Evolutionary conservation across 2,329 filamentous ascomycete species (phyloP), one percentile per base, ranked within the genome.

Genomic region (Nemania diffusa): DNA sequence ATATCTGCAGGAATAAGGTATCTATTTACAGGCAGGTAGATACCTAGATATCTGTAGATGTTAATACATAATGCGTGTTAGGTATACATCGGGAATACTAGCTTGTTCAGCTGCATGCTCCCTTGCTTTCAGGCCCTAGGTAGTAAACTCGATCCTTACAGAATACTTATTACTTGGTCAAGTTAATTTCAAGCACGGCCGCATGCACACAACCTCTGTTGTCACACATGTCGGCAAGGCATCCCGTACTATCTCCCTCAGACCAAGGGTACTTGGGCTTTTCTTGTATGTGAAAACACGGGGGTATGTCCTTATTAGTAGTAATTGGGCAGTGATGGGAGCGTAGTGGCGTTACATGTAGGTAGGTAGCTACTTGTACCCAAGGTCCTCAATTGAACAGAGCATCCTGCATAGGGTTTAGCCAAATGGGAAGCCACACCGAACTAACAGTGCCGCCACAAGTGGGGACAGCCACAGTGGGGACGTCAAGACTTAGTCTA

Each of bases 391-490:
- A n/a, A n/a, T n/a, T n/a, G n/a, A n/a, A n/a, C n/a, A n/a, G n/a
- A n/a, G n/a, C n/a, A n/a, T n/a, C n/a, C n/a, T n/a, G n/a, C n/a
- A n/a, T 34, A 34, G 5, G 32, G 11, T 5, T 34, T 3, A 17
- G 37, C 9, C 8, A 40, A 3, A 40, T 40, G 8, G 13, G 37
- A n/a, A 44, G 40, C 40, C 40, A 44, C 17, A 44, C 40, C 5
- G 3, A 15, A 13, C 34, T 40, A 40, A 44, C 5, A 46, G 42
- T 20, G 24, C 42, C 17, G 42, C 42, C 42, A 46, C 42, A 46
- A n/a, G n/a, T n/a, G n/a, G n/a, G n/a, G n/a, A n/a, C 6, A 62
- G 63, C 63, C 63, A 62, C 63, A 64, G 65, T 65, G 58, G 62
- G 37, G 65, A 57, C 24, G 13, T 24, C 20, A 22, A 48, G 58